phyloP scores from a whole-genome alignment of 2,329 filamentous ascomycete genomes.

The Diaporthe citriasiana region DNA sequence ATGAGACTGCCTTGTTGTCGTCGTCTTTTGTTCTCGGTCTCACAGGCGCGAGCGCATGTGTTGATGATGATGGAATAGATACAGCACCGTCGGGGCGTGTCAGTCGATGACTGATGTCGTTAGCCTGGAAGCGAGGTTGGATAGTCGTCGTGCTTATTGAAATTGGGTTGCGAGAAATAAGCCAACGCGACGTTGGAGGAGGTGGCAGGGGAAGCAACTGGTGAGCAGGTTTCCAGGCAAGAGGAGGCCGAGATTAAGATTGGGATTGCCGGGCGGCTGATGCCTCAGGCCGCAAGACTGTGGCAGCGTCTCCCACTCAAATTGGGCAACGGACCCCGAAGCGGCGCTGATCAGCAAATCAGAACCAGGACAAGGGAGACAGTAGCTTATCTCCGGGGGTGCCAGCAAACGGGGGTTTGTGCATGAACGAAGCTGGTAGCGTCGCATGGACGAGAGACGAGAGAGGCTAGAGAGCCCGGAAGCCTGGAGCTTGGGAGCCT shows the following conservation, averaged over 20 bases:
- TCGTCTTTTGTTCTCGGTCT: not conserved
- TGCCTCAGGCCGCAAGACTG: constrained; percentile 38
- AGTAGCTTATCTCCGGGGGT: constrained; percentile 42
- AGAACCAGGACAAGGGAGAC: constrained; percentile 15
- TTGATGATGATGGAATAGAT: not conserved
- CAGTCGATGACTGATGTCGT: not conserved
- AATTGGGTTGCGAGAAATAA: constrained; percentile 4
- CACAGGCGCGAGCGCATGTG: not conserved
- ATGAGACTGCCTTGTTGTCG: constrained; percentile 21
- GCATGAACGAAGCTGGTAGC: constrained; percentile 41
- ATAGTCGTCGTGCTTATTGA: not conserved
- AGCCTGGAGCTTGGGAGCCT: constrained; percentile 7
- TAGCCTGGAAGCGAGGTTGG: constrained; percentile 1
- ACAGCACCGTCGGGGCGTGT: not conserved
- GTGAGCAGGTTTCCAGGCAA: constrained; percentile 24
- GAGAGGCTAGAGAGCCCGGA: constrained; percentile 21
- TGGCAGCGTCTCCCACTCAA: constrained; percentile 6
- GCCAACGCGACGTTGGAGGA: constrained; percentile 1
- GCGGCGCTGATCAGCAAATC: constrained; percentile 35
- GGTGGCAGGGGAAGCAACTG: constrained; percentile 26
- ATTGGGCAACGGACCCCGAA: constrained; percentile 37
- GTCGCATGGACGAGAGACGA: constrained; percentile 22
- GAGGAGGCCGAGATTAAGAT: constrained; percentile 37
- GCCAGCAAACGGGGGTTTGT: constrained; percentile 23
- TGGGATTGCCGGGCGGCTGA: constrained; percentile 39